Evolutionary conservation across 164 flowering plant species (phyloP).

Genomic region (Sedum album): DNA sequence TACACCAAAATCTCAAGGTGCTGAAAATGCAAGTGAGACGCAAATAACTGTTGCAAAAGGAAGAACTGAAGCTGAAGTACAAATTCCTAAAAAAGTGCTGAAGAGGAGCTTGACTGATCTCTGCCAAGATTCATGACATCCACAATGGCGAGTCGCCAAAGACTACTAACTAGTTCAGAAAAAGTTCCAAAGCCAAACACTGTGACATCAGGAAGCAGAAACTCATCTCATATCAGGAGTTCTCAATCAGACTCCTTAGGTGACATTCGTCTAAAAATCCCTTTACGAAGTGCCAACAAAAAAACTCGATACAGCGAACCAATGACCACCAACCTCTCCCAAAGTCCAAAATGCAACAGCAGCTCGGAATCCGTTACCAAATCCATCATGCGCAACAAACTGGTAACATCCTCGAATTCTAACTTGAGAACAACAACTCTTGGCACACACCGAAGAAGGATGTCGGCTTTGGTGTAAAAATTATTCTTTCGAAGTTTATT

Average conservation of each 20-base stretch:
- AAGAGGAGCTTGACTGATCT: slow-evolving; percentile 17
- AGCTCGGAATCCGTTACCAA: slow-evolving; percentile 15
- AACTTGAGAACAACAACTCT: slow-evolving; percentile 28
- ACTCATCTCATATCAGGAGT: slow-evolving; percentile 33
- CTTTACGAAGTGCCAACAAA: slow-evolving; percentile 16
- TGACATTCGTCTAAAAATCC: slow-evolving; percentile 22
- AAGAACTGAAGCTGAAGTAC: slow-evolving; percentile 18
- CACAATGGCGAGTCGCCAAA: slow-evolving; percentile 63
- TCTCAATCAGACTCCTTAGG: slow-evolving; percentile 44
- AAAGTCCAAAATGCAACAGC: slow-evolving; percentile 22
- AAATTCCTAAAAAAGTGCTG: slow-evolving; percentile 22
- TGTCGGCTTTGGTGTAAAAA: slow-evolving; percentile 43
- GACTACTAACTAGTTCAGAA: slow-evolving; percentile 35
- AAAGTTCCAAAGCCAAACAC: slow-evolving; percentile 25
- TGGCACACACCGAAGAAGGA: slow-evolving; percentile 50
- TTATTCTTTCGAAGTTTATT: not conserved
- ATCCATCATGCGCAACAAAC: slow-evolving; percentile 26
- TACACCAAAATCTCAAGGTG: slow-evolving; percentile 17
- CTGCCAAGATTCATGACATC: slow-evolving; percentile 79
- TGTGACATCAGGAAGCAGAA: slow-evolving; percentile 28
- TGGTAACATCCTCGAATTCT: slow-evolving; percentile 32
- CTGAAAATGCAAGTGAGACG: slow-evolving; percentile 21
- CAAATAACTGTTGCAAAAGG: slow-evolving; percentile 17
- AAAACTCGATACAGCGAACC: slow-evolving; percentile 23
- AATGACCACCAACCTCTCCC: slow-evolving; percentile 10